A percentile compares a stretch with the other conserved stretches of the same genome.
Evolutionary conservation across 2,329 filamentous ascomycete genomes (phyloP).

Genomic region (Xylariaceae sp.): DNA sequence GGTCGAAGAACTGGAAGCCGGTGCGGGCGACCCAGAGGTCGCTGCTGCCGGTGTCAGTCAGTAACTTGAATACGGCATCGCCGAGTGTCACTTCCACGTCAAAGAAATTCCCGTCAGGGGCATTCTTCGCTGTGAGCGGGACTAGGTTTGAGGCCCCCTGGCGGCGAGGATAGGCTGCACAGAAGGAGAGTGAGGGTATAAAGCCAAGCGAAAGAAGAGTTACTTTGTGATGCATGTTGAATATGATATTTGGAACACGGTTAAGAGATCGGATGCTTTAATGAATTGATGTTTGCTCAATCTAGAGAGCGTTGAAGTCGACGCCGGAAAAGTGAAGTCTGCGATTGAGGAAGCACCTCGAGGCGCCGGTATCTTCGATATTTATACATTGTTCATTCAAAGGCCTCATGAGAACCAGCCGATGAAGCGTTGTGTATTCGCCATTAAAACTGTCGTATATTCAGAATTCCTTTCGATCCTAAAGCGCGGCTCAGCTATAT

Average conservation of each 20-base stretch:
- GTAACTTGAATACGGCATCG: neutral
- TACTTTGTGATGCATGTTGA: neutral
- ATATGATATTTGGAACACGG: neutral
- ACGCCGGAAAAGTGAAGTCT: neutral
- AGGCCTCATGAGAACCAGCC: neutral
- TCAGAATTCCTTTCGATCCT: neutral
- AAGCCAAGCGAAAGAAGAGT: neutral
- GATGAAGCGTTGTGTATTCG: neutral
- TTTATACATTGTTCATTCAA: neutral
- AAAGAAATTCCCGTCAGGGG: slow-evolving; percentile 3
- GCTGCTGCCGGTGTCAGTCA: neutral
- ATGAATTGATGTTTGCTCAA: neutral
- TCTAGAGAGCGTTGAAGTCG: neutral
- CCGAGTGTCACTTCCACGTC: neutral
- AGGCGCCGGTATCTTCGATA: neutral
- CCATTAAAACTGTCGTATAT: neutral
- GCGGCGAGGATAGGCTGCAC: neutral
- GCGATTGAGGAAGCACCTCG: neutral
- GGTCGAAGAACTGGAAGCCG: neutral
- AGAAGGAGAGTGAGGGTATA: neutral
- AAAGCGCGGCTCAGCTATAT: too few species aligned
- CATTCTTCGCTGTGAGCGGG: neutral
- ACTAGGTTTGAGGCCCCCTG: neutral
- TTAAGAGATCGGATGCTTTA: too few species aligned
- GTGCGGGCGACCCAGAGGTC: neutral